Conservation (phyloP, 768 basidiomycete species). For the Clavulina sp. region DNA sequence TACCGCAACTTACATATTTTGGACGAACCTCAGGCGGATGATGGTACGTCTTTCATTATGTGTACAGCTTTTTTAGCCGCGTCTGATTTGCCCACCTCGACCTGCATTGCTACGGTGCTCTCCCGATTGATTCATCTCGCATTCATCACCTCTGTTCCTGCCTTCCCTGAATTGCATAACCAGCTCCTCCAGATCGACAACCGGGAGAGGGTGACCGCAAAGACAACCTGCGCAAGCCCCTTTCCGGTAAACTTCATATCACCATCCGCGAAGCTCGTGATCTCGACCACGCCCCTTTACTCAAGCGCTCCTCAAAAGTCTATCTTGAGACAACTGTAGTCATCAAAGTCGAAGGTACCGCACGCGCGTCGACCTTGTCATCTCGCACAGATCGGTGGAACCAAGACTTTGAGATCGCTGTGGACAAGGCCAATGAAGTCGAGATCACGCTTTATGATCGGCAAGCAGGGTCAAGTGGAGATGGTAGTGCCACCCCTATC, state of each 20-base stretch:
- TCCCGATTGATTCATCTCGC: constrained; percentile 12
- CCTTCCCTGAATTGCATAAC: neutral
- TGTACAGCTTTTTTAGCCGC: too few species aligned
- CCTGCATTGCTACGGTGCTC: constrained; percentile 20
- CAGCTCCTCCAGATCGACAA: neutral
- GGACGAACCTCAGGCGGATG: constrained; percentile 60
- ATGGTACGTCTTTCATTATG: constrained; percentile 36
- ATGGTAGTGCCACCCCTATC: constrained; percentile 69
- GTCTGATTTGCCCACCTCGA: too few species aligned
- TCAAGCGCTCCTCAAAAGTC: constrained; percentile 57
- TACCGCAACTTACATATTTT: constrained; percentile 93
- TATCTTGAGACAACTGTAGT: constrained; percentile 75
- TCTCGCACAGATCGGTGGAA: constrained; percentile 94
- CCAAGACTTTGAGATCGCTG: constrained; percentile 88
- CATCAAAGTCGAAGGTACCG: constrained; percentile 91
- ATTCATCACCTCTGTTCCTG: neutral
- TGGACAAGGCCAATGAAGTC: constrained; percentile 97
- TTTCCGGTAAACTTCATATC: constrained; percentile 83
- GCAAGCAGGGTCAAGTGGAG: constrained; percentile 51
- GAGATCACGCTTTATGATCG: constrained; percentile 94
- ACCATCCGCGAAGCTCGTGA: constrained; percentile 83
- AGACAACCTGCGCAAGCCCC: constrained; percentile 85
- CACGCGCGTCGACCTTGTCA: constrained; percentile 79
- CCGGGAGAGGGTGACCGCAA: constrained; percentile 59
- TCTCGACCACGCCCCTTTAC: constrained; percentile 81